Percentiles rank a stretch among this genome's conserved stretches.
These are phyloP conservation scores for Fusarium oxysporum DNA, from an alignment of 2,329 filamentous ascomycete genomes.

Conservation along the genomic window DNA sequence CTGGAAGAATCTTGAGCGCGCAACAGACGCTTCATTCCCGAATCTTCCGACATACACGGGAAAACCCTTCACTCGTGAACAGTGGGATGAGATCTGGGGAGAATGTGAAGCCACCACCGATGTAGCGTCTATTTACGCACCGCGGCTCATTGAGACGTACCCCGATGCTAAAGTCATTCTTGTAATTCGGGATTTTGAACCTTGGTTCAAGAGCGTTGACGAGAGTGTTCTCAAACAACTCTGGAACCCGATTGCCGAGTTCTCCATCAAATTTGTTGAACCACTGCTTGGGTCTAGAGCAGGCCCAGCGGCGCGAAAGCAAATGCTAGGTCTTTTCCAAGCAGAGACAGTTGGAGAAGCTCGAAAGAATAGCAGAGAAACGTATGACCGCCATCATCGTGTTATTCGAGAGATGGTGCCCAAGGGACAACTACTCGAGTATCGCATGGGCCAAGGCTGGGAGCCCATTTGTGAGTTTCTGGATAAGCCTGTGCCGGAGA, in stretches of 20 bases:
- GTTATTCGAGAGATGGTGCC: slow-evolving; percentile 46
- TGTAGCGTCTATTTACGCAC: slow-evolving; percentile 44
- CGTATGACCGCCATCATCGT: slow-evolving; percentile 48
- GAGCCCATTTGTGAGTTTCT: slow-evolving; percentile 53
- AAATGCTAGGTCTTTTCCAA: slow-evolving; percentile 46
- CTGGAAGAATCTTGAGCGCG: slow-evolving; percentile 44
- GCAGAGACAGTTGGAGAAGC: slow-evolving; percentile 40
- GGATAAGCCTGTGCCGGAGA: slow-evolving; percentile 47
- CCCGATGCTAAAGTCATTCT: slow-evolving; percentile 52
- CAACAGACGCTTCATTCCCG: slow-evolving; percentile 48
- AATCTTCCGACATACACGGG: slow-evolving; percentile 45
- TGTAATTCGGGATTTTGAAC: slow-evolving; percentile 47
- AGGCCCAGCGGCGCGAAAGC: slow-evolving; percentile 39
- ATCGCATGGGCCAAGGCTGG: slow-evolving; percentile 51
- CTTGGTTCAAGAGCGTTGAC: slow-evolving; percentile 49
- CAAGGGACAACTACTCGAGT: slow-evolving; percentile 46
- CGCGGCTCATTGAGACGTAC: slow-evolving; percentile 47
- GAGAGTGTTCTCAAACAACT: slow-evolving; percentile 46
- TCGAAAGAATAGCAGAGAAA: slow-evolving; percentile 32
- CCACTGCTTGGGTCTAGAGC: slow-evolving; percentile 50
- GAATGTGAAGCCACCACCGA: slow-evolving; percentile 49
- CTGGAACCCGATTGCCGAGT: slow-evolving; percentile 27
- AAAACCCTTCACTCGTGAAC: slow-evolving; percentile 39
- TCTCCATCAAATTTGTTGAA: slow-evolving; percentile 41
- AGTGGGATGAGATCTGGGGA: slow-evolving; percentile 51